Evolutionary conservation across 1,284 basidiomycete species (phyloP), one percentile per base, ranked within the genome.

Genomic region (Phenoliferia sp.): DNA sequence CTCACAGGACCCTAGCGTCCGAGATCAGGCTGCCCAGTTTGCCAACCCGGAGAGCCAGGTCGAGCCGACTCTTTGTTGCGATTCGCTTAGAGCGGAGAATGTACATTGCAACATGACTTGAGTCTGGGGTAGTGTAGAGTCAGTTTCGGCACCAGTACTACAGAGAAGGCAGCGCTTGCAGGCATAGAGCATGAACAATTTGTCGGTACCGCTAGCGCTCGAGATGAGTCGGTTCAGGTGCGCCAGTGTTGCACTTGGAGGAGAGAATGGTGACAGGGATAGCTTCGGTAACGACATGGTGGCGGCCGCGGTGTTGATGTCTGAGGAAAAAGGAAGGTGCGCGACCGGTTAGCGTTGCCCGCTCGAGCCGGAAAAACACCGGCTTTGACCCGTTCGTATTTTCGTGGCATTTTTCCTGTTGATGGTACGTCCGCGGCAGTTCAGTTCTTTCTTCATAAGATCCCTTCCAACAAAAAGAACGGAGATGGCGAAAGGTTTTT

Each of bases 151-250:
- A 28, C 39, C 29, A 31, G n/a, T 10, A 32, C 5, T 5, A 39
- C 22, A 5, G 19, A 29, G 9, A 22, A 12, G 34, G 28, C 7
- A 31, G 55, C 4, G 52, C 70, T 32, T 16, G 64, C 69, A 70
- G 36, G 68, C 66, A 48, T 73, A 71, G 32, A 73, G 61, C 74
- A 76, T 76, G 39, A 76, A 69, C 33, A 72, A 62, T 56, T 72
- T 72, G 67, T 76, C 74, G 33, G 71, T 68, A 12, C 74, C 74
- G 54, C 67, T 63, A 33, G 66, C 64, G 15, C 57, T 69, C 5
- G 64, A 61, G 0, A 70, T 60, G 31, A 76, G 44, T 3, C 72
- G 64, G 57, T 74, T 74, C 57, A 74, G 59, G 64, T 72, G 71
- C 5, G 70, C 62, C 39, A 76, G 65, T 0, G 39, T 59, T 0